phyloP scores from a whole-genome alignment of 1,139 yeast species.

The Yamadazyma buinensis region DNA sequence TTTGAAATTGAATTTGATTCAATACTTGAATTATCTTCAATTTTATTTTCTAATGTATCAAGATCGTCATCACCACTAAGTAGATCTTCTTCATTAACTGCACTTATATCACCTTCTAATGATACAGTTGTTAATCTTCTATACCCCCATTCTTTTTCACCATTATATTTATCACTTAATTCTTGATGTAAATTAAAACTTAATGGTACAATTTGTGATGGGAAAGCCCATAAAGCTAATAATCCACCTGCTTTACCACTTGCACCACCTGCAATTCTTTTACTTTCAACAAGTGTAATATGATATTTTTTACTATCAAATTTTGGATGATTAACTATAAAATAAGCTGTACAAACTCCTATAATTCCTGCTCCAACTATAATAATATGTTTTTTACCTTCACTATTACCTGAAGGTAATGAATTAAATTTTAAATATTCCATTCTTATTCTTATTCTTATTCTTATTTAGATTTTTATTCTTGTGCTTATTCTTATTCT shows the following conservation, averaged over 20 bases:
- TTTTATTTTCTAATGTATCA: slow-evolving; percentile 6
- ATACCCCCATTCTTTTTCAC: slow-evolving; percentile 89
- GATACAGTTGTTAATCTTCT: slow-evolving; percentile 84
- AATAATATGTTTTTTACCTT: slow-evolving; percentile 65
- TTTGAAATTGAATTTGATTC: slow-evolving; percentile 1
- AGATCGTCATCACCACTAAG: slow-evolving; percentile 15
- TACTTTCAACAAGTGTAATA: slow-evolving; percentile 85
- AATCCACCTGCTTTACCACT: slow-evolving; percentile 97
- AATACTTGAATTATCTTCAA: slow-evolving; percentile 6
- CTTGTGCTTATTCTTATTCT: too few relatives aligned
- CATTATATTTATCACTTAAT: slow-evolving; percentile 71
- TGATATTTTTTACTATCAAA: slow-evolving; percentile 71
- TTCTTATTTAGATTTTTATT: too few relatives aligned
- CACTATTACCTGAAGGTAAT: slow-evolving; percentile 52
- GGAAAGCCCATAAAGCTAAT: slow-evolving; percentile 94
- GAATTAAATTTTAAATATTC: slow-evolving; percentile 37
- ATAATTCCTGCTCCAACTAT: slow-evolving; percentile 94
- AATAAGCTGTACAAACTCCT: slow-evolving; percentile 94
- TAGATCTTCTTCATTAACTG: slow-evolving; percentile 21
- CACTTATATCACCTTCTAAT: slow-evolving; percentile 74
- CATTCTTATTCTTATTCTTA: too few relatives aligned
- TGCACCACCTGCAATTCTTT: slow-evolving; percentile 96
- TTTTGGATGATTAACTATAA: slow-evolving; percentile 75
- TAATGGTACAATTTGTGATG: slow-evolving; percentile 87
- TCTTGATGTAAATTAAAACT: slow-evolving; percentile 85